Evolutionary conservation across 202 grass and related monocot genomes (phyloP), one percentile per base, ranked within the genome.

Genomic region (Zoysia matrella): DNA sequence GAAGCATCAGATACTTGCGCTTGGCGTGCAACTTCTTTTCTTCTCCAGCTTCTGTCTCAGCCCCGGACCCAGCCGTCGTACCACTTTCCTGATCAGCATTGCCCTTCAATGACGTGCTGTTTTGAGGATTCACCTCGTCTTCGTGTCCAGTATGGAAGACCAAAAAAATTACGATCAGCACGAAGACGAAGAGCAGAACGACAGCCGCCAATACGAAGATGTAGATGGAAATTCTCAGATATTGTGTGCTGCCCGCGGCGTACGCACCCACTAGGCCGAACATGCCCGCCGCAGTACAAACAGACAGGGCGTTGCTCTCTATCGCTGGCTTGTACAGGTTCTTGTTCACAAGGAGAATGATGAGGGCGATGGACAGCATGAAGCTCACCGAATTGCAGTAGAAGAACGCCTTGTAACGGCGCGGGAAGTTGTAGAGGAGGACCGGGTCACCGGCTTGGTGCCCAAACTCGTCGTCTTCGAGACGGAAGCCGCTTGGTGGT

Each of bases 401-500:
- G 22, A 22, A 22, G 22, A 22, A 22, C 22, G 22, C 22, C 5
- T 11, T 30, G 77, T 85, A 89, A 2, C 82, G 82, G 8, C 10
- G 11, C 1, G 6, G 10, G 61, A 41, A 40, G 51, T 64, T 75
- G 75, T 72, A 66, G 8, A 49, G 60, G n/a, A 89, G 52, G 15
- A 89, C 73, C 0, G 85, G 85, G 53, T 82, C 44, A 13, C 83
- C 74, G 0, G 83, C 77, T 1, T 16, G 54, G 47, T 16, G 77
- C 11, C 14, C 0, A 4, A 1, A 13, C 0, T 10, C 22, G 2
- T 73, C 77, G 5, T 51, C 52, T 8, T 3, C 43, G 6, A 3
- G 12, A n/a, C 63, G 75, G 54, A 83, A 44, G 2, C 85, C 79
- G 1, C 85, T 56, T 7, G 85, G 85, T 0, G 85, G 78, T 5